phyloP scores from a whole-genome alignment of 768 basidiomycete genomes.

The Serendipita indica region DNA sequence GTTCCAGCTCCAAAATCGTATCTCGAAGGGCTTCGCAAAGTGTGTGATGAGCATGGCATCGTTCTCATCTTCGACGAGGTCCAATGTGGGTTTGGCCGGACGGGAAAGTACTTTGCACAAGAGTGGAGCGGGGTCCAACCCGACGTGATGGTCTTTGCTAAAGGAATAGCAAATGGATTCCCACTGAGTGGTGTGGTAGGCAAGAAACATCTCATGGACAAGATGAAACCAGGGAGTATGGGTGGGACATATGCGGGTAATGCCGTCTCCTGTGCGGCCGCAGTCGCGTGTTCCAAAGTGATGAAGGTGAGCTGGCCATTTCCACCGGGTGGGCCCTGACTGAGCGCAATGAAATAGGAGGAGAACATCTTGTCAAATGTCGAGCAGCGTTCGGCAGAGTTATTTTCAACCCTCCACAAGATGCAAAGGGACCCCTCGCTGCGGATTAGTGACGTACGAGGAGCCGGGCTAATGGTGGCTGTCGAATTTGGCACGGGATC shows the following conservation, averaged over 20 bases:
- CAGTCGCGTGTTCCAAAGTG: slow-evolving; percentile 60
- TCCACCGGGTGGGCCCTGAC: neutral
- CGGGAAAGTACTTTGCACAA: slow-evolving; percentile 69
- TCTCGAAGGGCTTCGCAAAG: slow-evolving; percentile 57
- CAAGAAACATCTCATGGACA: slow-evolving; percentile 66
- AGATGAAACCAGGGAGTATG: slow-evolving; percentile 64
- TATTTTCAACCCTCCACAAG: slow-evolving; percentile 44
- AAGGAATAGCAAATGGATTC: slow-evolving; percentile 88
- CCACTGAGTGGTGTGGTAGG: slow-evolving; percentile 79
- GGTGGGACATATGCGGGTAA: slow-evolving; percentile 90
- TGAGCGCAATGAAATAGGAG: slow-evolving; percentile 25
- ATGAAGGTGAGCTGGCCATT: slow-evolving; percentile 26
- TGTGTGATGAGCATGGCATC: slow-evolving; percentile 82
- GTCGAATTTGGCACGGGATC: slow-evolving; percentile 59
- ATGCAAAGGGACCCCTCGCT: slow-evolving; percentile 42
- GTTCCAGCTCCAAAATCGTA: slow-evolving; percentile 73
- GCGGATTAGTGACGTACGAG: slow-evolving; percentile 74
- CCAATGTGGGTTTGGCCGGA: slow-evolving; percentile 80
- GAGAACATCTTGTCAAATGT: slow-evolving; percentile 80
- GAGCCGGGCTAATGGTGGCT: slow-evolving; percentile 77
- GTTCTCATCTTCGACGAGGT: slow-evolving; percentile 77
- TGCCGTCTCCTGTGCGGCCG: slow-evolving; percentile 84
- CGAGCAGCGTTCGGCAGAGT: slow-evolving; percentile 51
- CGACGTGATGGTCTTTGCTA: slow-evolving; percentile 81
- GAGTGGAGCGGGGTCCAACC: slow-evolving; percentile 75